phyloP scores from a whole-genome alignment of 2,329 filamentous ascomycete genomes.

The Clarireedia sp. region DNA sequence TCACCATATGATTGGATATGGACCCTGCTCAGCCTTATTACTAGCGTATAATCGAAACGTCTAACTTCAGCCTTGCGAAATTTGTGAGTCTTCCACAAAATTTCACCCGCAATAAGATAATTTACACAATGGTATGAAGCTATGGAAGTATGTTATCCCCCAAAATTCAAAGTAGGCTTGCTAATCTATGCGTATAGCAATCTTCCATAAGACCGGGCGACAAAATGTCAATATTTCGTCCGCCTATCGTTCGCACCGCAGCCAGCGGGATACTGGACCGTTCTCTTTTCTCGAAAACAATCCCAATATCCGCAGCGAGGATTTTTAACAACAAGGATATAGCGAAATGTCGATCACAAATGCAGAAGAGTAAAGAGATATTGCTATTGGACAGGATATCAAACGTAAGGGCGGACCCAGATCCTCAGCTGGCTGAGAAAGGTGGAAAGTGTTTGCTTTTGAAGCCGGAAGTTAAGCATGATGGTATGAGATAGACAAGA shows the following conservation, averaged over 20 bases:
- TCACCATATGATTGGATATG: not conserved
- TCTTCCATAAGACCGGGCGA: slow-evolving; percentile 16
- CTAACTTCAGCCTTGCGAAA: slow-evolving; percentile 5
- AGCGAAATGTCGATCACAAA: slow-evolving; percentile 56
- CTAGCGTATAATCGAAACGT: not conserved
- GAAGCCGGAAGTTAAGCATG: slow-evolving; percentile 45
- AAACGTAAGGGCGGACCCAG: slow-evolving; percentile 56
- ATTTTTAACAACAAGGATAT: slow-evolving; percentile 71
- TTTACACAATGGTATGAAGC: slow-evolving; percentile 17
- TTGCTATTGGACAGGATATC: slow-evolving; percentile 56
- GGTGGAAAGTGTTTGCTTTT: slow-evolving; percentile 57
- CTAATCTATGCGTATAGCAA: slow-evolving; percentile 15
- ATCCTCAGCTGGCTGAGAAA: slow-evolving; percentile 40
- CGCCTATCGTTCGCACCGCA: slow-evolving; percentile 61
- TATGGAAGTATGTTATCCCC: slow-evolving; percentile 21
- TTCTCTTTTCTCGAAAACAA: slow-evolving; percentile 68
- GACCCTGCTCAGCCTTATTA: not conserved
- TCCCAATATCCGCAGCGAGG: slow-evolving; percentile 71
- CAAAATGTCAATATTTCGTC: slow-evolving; percentile 59
- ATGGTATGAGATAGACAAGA: slow-evolving; percentile 32
- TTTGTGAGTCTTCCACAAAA: slow-evolving; percentile 4
- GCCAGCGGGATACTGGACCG: slow-evolving; percentile 75
- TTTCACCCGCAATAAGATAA: not conserved
- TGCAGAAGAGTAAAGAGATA: slow-evolving; percentile 59
- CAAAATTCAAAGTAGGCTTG: not conserved